phyloP scores from a whole-genome alignment of 2,329 filamentous ascomycete species.

The Diaporthe sp. region DNA sequence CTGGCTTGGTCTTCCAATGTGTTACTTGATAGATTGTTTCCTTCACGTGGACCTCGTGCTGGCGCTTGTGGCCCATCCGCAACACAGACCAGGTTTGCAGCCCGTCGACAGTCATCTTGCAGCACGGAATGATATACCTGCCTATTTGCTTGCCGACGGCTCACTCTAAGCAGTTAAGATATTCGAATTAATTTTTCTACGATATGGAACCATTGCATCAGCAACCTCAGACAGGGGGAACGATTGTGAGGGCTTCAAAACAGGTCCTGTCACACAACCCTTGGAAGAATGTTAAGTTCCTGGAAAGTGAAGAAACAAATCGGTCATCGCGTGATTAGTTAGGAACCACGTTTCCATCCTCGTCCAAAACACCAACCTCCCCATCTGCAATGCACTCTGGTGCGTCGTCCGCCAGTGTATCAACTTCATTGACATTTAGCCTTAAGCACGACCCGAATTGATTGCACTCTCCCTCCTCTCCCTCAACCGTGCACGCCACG shows the following conservation, averaged over 20 bases:
- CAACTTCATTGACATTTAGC: background rate
- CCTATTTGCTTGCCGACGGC: background rate
- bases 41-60: too few relatives aligned
- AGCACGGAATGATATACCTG: too few relatives aligned
- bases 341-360: background rate
- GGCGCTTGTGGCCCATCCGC: too few relatives aligned
- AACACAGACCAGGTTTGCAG: too few relatives aligned
- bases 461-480: constrained; percentile 1
- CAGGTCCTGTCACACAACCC: background rate
- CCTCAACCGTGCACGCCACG: constrained; percentile 1
- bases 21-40: fast-evolving
- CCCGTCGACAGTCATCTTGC: background rate
- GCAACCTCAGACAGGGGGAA: background rate
- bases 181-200: background rate
- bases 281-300: too few relatives aligned
- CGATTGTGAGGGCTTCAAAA: background rate
- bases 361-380: background rate
- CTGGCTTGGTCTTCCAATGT: background rate
- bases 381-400: background rate
- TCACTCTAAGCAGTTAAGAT: background rate
- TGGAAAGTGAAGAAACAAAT: background rate
- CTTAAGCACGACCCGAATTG: background rate
- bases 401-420: background rate
- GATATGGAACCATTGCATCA: background rate
- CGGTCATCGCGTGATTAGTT: background rate